Percentiles rank a stretch among this genome's conserved stretches.
phyloP scores from a whole-genome alignment of 805 yeast species.

The Nakazawaea wickerhamii region DNA sequence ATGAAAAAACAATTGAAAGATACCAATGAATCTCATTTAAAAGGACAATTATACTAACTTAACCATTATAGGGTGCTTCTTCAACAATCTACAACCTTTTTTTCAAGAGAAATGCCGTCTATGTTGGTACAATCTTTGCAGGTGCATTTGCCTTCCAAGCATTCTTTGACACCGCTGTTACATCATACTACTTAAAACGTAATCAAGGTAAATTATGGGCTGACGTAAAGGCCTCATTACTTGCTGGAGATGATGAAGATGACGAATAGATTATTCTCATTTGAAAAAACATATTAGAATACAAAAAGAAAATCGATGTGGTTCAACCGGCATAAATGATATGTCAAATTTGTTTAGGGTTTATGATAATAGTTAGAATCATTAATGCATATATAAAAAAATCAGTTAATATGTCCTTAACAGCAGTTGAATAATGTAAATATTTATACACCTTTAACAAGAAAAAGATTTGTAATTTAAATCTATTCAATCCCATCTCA shows the following conservation, averaged over 20 bases:
- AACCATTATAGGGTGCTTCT: conserved; percentile 3
- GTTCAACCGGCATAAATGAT: too few relatives aligned
- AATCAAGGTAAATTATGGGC: conserved; percentile 85
- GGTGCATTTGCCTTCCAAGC: conserved; percentile 86
- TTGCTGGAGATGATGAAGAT: conserved; percentile 51
- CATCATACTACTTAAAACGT: conserved; percentile 68
- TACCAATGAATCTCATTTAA: background rate
- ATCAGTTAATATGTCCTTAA: too few relatives aligned
- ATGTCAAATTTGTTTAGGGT: too few relatives aligned
- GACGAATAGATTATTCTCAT: too few relatives aligned
- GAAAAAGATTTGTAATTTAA: background rate
- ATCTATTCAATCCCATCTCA: background rate
- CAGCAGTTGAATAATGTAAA: background rate
- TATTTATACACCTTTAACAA: background rate
- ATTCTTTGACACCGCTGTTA: conserved; percentile 61
- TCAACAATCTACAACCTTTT: conserved; percentile 55
- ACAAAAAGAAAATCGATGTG: too few relatives aligned
- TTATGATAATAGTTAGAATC: too few relatives aligned
- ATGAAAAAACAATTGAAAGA: background rate
- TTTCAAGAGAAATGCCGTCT: conserved; percentile 88
- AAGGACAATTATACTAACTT: conserved; percentile 4
- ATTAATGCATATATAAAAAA: too few relatives aligned
- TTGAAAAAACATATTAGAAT: too few relatives aligned
- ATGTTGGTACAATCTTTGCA: conserved; percentile 76
- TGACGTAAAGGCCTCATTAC: conserved; percentile 58